Base-by-base conservation (phyloP, 2,329 filamentous ascomycete genomes). In the Aspergillus sp. region DNA sequence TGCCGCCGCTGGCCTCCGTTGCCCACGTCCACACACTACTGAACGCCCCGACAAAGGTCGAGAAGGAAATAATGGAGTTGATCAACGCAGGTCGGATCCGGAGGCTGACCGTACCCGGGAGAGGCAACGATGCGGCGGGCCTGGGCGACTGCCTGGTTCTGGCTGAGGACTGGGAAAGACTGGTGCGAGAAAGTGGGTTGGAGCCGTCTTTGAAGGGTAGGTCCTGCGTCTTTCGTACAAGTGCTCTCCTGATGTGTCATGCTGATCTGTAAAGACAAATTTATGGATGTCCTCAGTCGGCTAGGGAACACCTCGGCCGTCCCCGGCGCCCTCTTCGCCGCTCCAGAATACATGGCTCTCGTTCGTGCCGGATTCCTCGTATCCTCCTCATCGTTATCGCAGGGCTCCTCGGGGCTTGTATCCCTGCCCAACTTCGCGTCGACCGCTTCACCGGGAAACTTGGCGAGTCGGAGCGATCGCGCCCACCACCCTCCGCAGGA, bases 21-120 rank as follows among this genome's bases (percentile, higher is more conserved):
- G 80, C 82, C 16, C 83, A 86, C 67, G 70, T 86, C 0, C 81
- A 85, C 66, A 82, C 82, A 1, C 61, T 86, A 13, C 73, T 80
- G 35, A 68, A 73, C 19, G 80, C 80, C 2, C 77, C 82, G 4
- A 86, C 83, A 0, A 70, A 68, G n/a, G 81, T 79, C 0, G 84
- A 86, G 62, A 74, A 81, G 36, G 82, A 85, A 59, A 79, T 86
- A 45, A 77, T 79, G 14, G 73, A 79, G 20, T 65, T 85, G 30
- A 68, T 80, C 3, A 73, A 74, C 24, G 64, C 71, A 3, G 81
- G 82, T 30, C 72, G 74, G 3, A 58, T 86, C 17, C 73, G 82
- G 32, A 79, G 79, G 52, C 67, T 86, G 45, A 76, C 75, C 5
- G 75, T 86, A 24, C 80, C 81, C 0, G 79, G 81, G 14, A 72